phyloP scores from a whole-genome alignment of 2,329 filamentous ascomycete species.

The Colletotrichum lini region DNA sequence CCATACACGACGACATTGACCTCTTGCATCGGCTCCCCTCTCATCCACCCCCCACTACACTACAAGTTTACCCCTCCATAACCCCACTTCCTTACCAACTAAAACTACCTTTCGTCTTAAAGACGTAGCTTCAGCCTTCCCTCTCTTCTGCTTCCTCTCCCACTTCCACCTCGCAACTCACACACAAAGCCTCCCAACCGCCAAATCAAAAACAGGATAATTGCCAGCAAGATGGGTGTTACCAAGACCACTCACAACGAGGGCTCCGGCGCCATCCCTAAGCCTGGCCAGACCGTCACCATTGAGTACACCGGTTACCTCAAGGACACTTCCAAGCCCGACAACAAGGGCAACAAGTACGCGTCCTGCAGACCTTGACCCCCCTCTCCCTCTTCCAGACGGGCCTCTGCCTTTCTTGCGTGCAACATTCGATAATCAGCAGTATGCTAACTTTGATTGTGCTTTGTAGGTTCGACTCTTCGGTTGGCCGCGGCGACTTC shows the following conservation, averaged over 20 bases:
- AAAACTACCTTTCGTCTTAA: conserved; percentile 11
- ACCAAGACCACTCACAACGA: conserved; percentile 74
- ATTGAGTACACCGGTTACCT: conserved; percentile 96
- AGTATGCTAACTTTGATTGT: conserved; percentile 40
- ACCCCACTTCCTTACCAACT: conserved; percentile 33
- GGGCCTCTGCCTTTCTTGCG: not conserved
- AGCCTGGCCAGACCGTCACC: conserved; percentile 78
- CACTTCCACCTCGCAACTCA: conserved; percentile 9
- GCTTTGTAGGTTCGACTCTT: conserved; percentile 85
- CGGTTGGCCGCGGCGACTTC: conserved; percentile 83
- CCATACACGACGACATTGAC: conserved; percentile 1
- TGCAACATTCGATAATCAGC: not conserved
- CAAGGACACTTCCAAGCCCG: conserved; percentile 73
- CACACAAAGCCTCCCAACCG: not conserved
- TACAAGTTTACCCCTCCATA: conserved; percentile 41
- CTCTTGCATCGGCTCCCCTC: conserved; percentile 16
- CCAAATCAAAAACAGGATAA: not conserved
- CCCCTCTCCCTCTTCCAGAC: conserved; percentile 23
- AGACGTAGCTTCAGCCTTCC: conserved; percentile 25
- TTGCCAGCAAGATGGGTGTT: conserved; percentile 75
- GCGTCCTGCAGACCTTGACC: conserved; percentile 5
- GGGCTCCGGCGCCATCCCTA: conserved; percentile 75
- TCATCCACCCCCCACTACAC: not conserved
- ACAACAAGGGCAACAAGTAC: conserved; percentile 80
- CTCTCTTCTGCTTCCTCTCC: not conserved